These are phyloP conservation scores for Physcomitrium patens DNA, from an alignment of 225 moss, liverwort and hornwort species.

Conservation along the genomic window DNA sequence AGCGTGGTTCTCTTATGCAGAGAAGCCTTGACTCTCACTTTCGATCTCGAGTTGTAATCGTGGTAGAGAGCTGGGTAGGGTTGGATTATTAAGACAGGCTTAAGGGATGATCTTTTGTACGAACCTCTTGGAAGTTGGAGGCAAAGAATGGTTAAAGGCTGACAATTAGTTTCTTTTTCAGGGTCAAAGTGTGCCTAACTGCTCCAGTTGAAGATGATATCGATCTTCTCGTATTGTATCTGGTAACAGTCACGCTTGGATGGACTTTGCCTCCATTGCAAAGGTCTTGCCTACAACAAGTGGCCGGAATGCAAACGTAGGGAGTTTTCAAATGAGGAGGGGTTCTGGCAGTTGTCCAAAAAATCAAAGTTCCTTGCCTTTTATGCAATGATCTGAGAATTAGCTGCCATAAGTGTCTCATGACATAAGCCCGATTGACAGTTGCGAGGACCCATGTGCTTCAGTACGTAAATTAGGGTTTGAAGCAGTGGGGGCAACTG, in stretches of 20 bases:
- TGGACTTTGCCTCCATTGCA: background rate
- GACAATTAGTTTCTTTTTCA: background rate
- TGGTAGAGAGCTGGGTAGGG: background rate
- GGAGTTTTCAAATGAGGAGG: background rate
- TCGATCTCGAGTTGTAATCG: background rate
- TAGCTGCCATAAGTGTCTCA: background rate
- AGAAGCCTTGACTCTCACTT: background rate
- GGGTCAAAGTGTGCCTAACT: background rate
- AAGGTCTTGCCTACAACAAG: background rate
- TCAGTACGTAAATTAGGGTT: conserved; percentile 31
- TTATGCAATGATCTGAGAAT: background rate
- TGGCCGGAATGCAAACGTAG: background rate
- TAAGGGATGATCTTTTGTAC: background rate
- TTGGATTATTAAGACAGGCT: background rate
- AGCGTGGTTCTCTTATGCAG: conserved; percentile 7
- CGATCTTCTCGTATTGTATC: background rate
- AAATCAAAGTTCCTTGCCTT: background rate
- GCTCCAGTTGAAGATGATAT: background rate
- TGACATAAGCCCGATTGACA: background rate
- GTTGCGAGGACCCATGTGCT: conserved; percentile 6
- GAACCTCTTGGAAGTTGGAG: background rate
- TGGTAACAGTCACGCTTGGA: background rate
- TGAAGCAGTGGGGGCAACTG: conserved; percentile 15
- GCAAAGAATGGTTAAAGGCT: background rate
- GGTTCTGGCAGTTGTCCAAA: background rate